Conservation (phyloP, 371 early-diverging fungal genomes). For the Ordospora colligata region DNA sequence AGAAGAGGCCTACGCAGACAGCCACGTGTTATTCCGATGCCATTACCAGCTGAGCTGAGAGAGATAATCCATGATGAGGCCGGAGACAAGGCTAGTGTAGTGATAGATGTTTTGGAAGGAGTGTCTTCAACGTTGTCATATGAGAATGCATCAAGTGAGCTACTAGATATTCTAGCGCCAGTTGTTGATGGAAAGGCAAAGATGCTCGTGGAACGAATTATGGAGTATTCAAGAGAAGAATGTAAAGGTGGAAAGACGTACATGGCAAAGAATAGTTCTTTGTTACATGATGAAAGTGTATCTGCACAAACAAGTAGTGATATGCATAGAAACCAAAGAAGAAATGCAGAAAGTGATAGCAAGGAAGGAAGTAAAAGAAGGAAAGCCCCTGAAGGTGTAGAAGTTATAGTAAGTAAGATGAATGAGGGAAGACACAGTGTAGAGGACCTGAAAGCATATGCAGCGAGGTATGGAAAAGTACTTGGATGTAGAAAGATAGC, state of each 20-base stretch:
- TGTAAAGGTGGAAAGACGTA: slow-evolving; percentile 42
- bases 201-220: slow-evolving; percentile 48
- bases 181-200: slow-evolving; percentile 44
- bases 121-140: neutral
- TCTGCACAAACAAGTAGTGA: neutral
- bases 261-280: slow-evolving; percentile 22
- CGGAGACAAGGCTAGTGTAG: neutral
- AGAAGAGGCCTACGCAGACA: neutral
- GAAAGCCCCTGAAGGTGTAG: slow-evolving; percentile 1
- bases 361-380: neutral
- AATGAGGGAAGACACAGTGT: neutral
- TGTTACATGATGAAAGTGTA: slow-evolving; percentile 13
- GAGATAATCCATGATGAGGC: neutral
- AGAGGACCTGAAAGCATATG: slow-evolving; percentile 24
- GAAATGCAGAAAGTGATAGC: neutral
- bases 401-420: slow-evolving; percentile 48
- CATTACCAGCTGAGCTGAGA: neutral
- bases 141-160: slow-evolving; percentile 19
- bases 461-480: slow-evolving; percentile 34
- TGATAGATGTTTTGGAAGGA: slow-evolving; percentile 13
- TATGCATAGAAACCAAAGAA: neutral
- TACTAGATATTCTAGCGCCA: slow-evolving; percentile 32
- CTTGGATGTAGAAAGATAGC: slow-evolving; percentile 13
- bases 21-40: neutral
- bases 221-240: slow-evolving; percentile 45